Percentiles rank a stretch among this genome's conserved stretches.
Conservation (phyloP, 495 filamentous ascomycete species). For the Neurospora sp. region DNA sequence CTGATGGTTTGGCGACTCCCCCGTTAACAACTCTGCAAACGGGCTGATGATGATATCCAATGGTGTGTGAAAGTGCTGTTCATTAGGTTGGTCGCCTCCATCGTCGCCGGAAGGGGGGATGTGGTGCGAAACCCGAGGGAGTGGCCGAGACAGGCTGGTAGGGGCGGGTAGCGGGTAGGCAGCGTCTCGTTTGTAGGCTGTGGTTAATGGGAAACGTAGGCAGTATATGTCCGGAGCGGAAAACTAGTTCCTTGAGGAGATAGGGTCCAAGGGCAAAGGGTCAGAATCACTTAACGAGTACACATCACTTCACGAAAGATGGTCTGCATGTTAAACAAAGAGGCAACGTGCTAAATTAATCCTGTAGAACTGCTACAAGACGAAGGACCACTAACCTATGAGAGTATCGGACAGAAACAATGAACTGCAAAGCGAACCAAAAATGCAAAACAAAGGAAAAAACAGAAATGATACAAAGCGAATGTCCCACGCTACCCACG, state of each 20-base stretch:
- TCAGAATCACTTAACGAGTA: background rate
- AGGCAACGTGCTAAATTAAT: background rate
- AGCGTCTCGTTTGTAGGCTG: background rate
- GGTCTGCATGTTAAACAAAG: background rate
- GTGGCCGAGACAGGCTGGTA: background rate
- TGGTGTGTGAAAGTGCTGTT: no score
- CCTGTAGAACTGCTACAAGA: background rate
- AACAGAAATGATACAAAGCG: background rate
- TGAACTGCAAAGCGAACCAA: background rate
- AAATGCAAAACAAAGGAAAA: background rate
- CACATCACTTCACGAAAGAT: background rate
- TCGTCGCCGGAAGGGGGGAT: no score
- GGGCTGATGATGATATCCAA: no score
- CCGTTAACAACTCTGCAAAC: no score
- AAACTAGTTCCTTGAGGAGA: no score
- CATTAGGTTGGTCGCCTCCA: no score
- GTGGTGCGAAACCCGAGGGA: no score
- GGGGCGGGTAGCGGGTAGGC: no score
- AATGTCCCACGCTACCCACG: background rate
- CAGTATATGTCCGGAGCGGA: no score
- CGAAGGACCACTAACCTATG: background rate
- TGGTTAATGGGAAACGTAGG: no score
- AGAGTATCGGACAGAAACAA: background rate
- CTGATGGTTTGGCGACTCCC: no score
- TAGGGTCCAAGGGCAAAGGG: background rate